These are phyloP conservation scores for Leersia perrieri DNA, from an alignment of 176 grass and related monocot genomes.

Conservation along the genomic window DNA sequence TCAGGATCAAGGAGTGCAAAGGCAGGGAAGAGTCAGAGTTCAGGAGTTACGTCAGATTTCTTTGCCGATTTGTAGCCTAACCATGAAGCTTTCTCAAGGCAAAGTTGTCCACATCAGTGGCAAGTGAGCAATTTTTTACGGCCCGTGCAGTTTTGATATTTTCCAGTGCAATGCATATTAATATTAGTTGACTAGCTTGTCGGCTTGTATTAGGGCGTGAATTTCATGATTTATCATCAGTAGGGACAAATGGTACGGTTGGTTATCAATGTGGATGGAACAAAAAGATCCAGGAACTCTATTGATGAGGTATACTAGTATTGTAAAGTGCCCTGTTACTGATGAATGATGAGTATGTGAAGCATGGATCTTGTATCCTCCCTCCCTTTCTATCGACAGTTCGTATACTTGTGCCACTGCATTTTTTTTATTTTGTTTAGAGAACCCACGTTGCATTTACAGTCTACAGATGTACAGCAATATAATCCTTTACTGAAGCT, in stretches of 20 bases:
- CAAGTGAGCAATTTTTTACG: not conserved
- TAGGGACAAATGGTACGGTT: not conserved
- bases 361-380: not conserved
- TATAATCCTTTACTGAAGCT: too few species aligned
- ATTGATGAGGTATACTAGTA: not conserved
- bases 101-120: not conserved
- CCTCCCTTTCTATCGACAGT: not conserved
- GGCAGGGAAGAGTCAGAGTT: slow-evolving; percentile 25
- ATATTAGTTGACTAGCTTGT: not conserved
- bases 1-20: slow-evolving; percentile 36
- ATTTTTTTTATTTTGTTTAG: too few species aligned
- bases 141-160: not conserved
- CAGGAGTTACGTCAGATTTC: slow-evolving; percentile 36
- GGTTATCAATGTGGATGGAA: not conserved
- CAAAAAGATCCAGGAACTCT: not conserved
- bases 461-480: too few species aligned
- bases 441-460: too few species aligned
- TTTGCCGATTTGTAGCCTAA: slow-evolving; percentile 61
- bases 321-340: not conserved
- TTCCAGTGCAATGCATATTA: not conserved
- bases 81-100: not conserved
- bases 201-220: not conserved
- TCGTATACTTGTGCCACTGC: not conserved
- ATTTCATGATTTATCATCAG: not conserved
- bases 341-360: not conserved